Conservation (phyloP, 2,329 filamentous ascomycete genomes). For the Shiraia bambusicola region DNA sequence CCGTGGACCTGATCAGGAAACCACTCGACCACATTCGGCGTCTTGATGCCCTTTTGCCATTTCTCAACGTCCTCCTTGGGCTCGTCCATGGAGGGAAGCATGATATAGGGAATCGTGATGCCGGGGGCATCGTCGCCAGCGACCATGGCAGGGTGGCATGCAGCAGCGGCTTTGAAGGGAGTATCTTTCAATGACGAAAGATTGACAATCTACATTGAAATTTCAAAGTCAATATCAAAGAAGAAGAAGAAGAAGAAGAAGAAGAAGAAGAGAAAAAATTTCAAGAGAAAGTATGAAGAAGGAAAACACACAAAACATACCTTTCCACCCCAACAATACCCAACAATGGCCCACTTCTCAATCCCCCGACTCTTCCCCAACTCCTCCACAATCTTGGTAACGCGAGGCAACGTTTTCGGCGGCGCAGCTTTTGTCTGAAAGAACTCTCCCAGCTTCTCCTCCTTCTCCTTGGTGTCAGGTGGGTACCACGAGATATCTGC, state of each 20-base stretch:
- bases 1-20: constrained; percentile 52
- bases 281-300: too few species aligned
- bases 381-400: constrained; percentile 58
- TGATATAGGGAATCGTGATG: constrained; percentile 58
- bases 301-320: constrained; percentile 16
- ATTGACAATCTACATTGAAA: constrained; percentile 53
- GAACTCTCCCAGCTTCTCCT: constrained; percentile 60
- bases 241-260: too few species aligned
- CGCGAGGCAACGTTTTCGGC: constrained; percentile 57
- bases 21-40: constrained; percentile 51
- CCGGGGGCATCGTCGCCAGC: constrained; percentile 58
- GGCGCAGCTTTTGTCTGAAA: constrained; percentile 59
- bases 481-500: constrained; percentile 63
- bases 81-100: constrained; percentile 62
- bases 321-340: constrained; percentile 62
- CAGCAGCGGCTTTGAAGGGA: constrained; percentile 59
- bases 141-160: constrained; percentile 62
- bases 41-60: constrained; percentile 53
- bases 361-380: constrained; percentile 53
- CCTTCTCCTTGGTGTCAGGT: constrained; percentile 61
- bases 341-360: constrained; percentile 60
- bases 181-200: constrained; percentile 54
- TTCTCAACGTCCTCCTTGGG: constrained; percentile 53
- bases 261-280: too few species aligned
- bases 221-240: not conserved